These are phyloP conservation scores for Priceomyces medius DNA, from an alignment of 805 yeast genomes.

Conservation along the genomic window DNA sequence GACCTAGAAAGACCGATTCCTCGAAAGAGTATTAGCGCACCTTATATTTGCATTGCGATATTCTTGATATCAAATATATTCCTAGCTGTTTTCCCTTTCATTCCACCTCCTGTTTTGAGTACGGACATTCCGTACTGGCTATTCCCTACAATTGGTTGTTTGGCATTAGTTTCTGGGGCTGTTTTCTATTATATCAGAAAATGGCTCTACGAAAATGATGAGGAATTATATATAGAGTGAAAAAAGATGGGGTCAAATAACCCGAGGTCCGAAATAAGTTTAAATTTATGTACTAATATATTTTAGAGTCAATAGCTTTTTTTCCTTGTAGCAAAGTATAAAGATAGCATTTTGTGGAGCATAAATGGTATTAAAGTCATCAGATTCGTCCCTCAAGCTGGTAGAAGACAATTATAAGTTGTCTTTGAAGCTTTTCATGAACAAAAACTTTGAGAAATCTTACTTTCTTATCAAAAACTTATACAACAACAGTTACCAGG, in stretches of 20 bases:
- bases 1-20: not conserved
- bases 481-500: conserved; percentile 20
- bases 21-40: conserved; percentile 21
- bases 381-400: conserved; percentile 3
- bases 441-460: conserved; percentile 35
- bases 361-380: not conserved
- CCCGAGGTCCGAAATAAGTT: not conserved
- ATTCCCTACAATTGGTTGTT: conserved; percentile 55
- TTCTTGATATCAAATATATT: conserved; percentile 49
- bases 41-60: conserved; percentile 28
- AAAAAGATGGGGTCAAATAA: not conserved
- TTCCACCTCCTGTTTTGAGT: conserved; percentile 47
- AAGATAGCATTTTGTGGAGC: no score
- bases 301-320: no score
- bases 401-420: conserved; percentile 26
- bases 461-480: conserved; percentile 24
- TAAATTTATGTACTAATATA: no score
- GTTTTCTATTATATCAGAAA: conserved; percentile 19
- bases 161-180: conserved; percentile 44
- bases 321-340: no score
- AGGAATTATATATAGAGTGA: conserved; percentile 1
- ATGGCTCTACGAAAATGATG: conserved; percentile 1
- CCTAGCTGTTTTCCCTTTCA: conserved; percentile 54
- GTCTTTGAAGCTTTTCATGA: conserved; percentile 39
- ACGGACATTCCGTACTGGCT: conserved; percentile 51